Conservation (phyloP, 2,329 filamentous ascomycete species). For the Xylaria sp. region DNA sequence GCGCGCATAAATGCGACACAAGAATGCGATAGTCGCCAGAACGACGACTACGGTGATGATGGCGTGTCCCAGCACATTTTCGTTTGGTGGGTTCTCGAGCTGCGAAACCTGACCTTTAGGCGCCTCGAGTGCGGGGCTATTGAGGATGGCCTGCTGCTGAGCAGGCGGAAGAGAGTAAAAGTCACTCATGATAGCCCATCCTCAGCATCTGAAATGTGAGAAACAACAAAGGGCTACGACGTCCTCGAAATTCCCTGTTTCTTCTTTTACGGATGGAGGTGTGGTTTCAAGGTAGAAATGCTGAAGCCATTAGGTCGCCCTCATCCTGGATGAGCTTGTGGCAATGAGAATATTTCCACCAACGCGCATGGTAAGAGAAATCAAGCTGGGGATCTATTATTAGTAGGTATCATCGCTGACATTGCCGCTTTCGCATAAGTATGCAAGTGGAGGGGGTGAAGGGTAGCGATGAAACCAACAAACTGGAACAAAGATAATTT, state of each 20-base stretch:
- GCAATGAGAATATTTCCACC: neutral
- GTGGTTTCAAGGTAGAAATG: neutral
- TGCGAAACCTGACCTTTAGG: neutral
- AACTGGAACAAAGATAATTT: neutral
- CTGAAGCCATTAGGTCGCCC: neutral
- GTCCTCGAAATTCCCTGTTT: too few species aligned
- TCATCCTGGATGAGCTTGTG: neutral
- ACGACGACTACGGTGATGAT: neutral
- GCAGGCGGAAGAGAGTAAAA: neutral
- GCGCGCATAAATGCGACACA: neutral
- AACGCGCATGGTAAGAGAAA: neutral
- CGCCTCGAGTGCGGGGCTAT: neutral
- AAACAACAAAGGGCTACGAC: too few species aligned
- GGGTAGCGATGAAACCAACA: neutral
- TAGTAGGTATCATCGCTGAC: neutral
- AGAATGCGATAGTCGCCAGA: neutral
- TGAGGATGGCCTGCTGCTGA: conserved; percentile 8
- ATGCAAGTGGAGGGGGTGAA: neutral
- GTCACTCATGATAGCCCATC: neutral
- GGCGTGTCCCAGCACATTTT: neutral
- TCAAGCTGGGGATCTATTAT: neutral
- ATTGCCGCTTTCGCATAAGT: neutral
- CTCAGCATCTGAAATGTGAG: too few species aligned
- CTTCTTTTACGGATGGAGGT: neutral
- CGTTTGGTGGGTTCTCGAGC: conserved; percentile 1